Base-by-base conservation (phyloP, 129 eudicot genomes). In the Solidago caesia region DNA sequence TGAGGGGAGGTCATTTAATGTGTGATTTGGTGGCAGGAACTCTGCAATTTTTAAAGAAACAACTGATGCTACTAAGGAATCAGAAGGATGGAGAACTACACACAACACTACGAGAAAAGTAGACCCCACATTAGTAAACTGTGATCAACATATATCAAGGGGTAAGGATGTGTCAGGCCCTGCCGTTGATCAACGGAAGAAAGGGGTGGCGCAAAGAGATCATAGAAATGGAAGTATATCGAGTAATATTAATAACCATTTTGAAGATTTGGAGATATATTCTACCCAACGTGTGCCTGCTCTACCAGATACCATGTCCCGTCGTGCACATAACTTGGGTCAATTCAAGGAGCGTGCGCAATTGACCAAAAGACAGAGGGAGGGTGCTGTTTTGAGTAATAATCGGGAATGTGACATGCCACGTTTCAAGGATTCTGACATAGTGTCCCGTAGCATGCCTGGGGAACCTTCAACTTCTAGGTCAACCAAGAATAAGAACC, bases 41-140 rank as follows among this genome's bases (percentile, higher is more conserved):
- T 84, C 92, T 71, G 43, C 45, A 52, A 44, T 49, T 70, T 71
- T 49, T n/a, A 46, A 48, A 67, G 83, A 79, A 49, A 59, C 74
- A 52, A 74, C 73, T 46, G 61, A 56, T 64, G 85, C 72, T 79
- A 72, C 67, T 39, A 66, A 82, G 61, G 88, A 80, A 51, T 41
- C 77, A 70, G 83, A 84, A 66, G 89, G 89, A 79, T 91, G 97
- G 92, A 79, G 79, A 85, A 86, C 71, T 80, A 86, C 89, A 4
- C 90, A 46, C 67, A 83, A 66, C 68, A 81, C 73, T 46, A 70
- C 72, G 47, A 78, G 74, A 59, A 78, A 78, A 77, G 75, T 62
- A 41, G 77, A 73, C 63, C 67, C 48, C 4, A 60, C 80, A 4
- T 68, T 77, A 59, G 79, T 80, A 60, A 76, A 72, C 47, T 75